Conservation (phyloP, 768 basidiomycete genomes). For the Phlegmacium glaucopus region DNA sequence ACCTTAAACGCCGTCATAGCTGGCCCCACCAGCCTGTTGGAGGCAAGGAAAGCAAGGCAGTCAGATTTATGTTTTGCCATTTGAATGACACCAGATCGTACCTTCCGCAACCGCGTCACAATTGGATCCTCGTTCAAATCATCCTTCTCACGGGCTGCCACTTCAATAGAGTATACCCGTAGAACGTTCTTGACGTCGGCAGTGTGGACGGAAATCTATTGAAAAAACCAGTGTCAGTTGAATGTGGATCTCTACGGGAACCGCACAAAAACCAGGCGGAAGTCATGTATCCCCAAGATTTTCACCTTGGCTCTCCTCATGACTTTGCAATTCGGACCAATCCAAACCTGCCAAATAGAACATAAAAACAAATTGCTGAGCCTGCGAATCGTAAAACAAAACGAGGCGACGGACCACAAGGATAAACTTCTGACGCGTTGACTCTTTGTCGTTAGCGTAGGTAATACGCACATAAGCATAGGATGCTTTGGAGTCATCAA, state of each 20-base stretch:
- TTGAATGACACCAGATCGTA: conserved; percentile 29
- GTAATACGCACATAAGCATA: conserved; percentile 83
- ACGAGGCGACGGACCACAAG: conserved; percentile 47
- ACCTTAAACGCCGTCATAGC: conserved; percentile 77
- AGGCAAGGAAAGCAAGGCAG: conserved; percentile 13
- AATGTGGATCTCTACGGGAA: conserved; percentile 31
- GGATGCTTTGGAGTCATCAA: conserved; percentile 74
- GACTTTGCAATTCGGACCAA: conserved; percentile 77
- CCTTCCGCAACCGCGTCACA: conserved; percentile 77
- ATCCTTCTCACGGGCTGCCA: conserved; percentile 77
- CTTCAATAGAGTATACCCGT: conserved; percentile 81
- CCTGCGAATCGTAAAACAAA: conserved; percentile 17
- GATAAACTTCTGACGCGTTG: conserved; percentile 85
- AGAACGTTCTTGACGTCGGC: conserved; percentile 85
- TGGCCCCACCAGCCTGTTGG: conserved; percentile 78
- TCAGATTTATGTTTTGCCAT: conserved; percentile 9
- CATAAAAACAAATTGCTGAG: conserved; percentile 17
- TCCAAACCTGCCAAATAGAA: conserved; percentile 55
- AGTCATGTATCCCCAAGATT: conserved; percentile 25
- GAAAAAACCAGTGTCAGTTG: conserved; percentile 13
- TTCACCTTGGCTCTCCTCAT: conserved; percentile 90
- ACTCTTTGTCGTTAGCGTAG: conserved; percentile 86
- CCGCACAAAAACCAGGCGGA: conserved; percentile 15
- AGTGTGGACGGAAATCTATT: conserved; percentile 86
- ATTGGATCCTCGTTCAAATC: conserved; percentile 90